Evolutionary conservation across 1,139 yeast genomes (phyloP).

Genomic region (Yarrowia galli): DNA sequence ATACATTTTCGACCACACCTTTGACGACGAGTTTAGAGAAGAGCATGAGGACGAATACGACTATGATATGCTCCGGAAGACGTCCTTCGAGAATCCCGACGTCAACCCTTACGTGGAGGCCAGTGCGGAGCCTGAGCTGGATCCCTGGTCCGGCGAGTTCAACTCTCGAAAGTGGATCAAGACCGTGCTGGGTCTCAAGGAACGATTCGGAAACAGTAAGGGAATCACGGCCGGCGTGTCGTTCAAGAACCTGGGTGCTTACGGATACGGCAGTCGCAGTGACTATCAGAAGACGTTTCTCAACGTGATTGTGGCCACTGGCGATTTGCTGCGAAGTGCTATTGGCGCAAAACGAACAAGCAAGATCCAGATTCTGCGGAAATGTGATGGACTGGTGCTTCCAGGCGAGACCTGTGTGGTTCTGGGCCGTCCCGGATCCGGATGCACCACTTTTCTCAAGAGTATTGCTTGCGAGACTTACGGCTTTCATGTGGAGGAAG

Average conservation of each 20-base stretch:
- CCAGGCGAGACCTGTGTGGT: slow-evolving; percentile 83
- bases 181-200: slow-evolving; percentile 53
- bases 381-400: slow-evolving; percentile 70
- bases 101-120: slow-evolving; percentile 43
- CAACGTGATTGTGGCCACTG: slow-evolving; percentile 54
- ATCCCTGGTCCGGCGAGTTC: slow-evolving; percentile 62
- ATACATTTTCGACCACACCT: slow-evolving; percentile 36
- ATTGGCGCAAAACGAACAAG: slow-evolving; percentile 44
- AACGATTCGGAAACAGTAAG: slow-evolving; percentile 31
- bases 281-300: slow-evolving; percentile 79
- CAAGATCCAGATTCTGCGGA: slow-evolving; percentile 64
- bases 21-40: slow-evolving; percentile 32
- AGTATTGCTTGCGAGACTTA: slow-evolving; percentile 74
- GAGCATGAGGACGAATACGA: slow-evolving; percentile 35
- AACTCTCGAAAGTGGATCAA: slow-evolving; percentile 71
- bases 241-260: slow-evolving; percentile 71
- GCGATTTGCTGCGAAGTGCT: slow-evolving; percentile 44
- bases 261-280: slow-evolving; percentile 79
- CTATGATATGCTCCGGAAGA: slow-evolving; percentile 32
- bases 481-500: slow-evolving; percentile 68
- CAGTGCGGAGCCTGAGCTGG: slow-evolving; percentile 53
- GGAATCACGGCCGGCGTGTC: slow-evolving; percentile 61
- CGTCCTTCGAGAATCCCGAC: slow-evolving; percentile 23
- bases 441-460: slow-evolving; percentile 80
- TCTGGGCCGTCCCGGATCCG: slow-evolving; percentile 84